Evolutionary conservation across 805 yeast genomes (phyloP), one percentile per base, ranked within the genome.

Genomic region (Henningerozyma blattae): DNA sequence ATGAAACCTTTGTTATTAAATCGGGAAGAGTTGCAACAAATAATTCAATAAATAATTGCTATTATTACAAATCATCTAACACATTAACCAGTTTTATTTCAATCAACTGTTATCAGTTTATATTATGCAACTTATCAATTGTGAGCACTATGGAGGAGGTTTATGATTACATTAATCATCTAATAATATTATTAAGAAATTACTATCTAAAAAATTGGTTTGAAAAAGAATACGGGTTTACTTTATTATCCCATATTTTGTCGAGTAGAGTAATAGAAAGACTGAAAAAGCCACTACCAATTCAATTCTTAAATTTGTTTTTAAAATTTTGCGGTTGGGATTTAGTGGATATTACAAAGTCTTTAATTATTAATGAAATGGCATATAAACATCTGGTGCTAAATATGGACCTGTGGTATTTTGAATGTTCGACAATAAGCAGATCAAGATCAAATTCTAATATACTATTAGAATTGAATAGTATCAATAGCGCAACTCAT

Each of bases 401-500:
- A 15, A 86, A 83, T 40, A 65, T 79, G 40, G 79, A 74, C 35
- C 58, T 72, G 15, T 77, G 83, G 72, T 62, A 62, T 35, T 56
- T 56, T 9, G 31, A 27, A 15, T 8, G 24, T 12, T 9, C 24
- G 12, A 22, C 12, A 22, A 9, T 30, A 28, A 27, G 5, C 19
- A 15, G 25, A 18, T 17, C 13, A 28, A 16, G 17, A 18, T 29
- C 2, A n/a, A n/a, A n/a, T n/a, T n/a, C n/a, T n/a, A n/a, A n/a
- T n/a, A n/a, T n/a, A n/a, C n/a, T n/a, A n/a, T n/a, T n/a, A n/a
- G n/a, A n/a, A n/a, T n/a, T n/a, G n/a, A n/a, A n/a, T n/a, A n/a
- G n/a, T n/a, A n/a, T n/a, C n/a, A n/a, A n/a, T n/a, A n/a, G n/a
- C n/a, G n/a, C n/a, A n/a, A n/a, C n/a, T n/a, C n/a, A n/a, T n/a